These are phyloP conservation scores for Nakaseomyces sp. DNA, from an alignment of 1,139 yeast genomes.

Conservation along the genomic window DNA sequence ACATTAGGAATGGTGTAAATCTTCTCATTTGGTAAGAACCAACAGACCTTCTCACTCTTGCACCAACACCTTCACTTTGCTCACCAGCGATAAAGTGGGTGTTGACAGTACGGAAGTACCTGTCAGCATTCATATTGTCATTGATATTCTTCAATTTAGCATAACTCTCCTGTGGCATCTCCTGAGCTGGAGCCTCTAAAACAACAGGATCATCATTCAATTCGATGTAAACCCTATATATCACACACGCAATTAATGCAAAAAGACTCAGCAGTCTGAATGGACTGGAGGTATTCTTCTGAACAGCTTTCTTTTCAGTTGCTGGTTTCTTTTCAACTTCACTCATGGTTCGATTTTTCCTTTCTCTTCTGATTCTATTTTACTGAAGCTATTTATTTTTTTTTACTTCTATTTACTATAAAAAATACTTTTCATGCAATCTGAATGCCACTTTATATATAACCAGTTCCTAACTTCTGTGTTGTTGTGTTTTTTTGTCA, in stretches of 20 bases:
- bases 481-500: not conserved
- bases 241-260: not conserved
- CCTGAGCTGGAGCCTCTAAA: not conserved
- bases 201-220: not conserved
- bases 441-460: no score
- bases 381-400: no score
- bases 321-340: not conserved
- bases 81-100: slow-evolving; percentile 58
- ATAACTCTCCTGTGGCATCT: not conserved
- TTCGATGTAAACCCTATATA: not conserved
- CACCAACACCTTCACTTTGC: slow-evolving; percentile 84
- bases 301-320: not conserved
- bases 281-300: not conserved
- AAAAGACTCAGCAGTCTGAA: not conserved
- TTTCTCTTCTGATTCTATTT: no score
- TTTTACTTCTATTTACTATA: no score
- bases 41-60: slow-evolving; percentile 71
- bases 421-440: no score
- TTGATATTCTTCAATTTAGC: not conserved
- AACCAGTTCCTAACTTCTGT: no score
- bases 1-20: slow-evolving; percentile 75
- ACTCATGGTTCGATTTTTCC: no score
- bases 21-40: slow-evolving; percentile 61
- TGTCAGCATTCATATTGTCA: not conserved
- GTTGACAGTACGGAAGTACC: slow-evolving; percentile 40